Evolutionary conservation across 495 filamentous ascomycete genomes (phyloP).

Genomic region (Penicillium cataractarum): DNA sequence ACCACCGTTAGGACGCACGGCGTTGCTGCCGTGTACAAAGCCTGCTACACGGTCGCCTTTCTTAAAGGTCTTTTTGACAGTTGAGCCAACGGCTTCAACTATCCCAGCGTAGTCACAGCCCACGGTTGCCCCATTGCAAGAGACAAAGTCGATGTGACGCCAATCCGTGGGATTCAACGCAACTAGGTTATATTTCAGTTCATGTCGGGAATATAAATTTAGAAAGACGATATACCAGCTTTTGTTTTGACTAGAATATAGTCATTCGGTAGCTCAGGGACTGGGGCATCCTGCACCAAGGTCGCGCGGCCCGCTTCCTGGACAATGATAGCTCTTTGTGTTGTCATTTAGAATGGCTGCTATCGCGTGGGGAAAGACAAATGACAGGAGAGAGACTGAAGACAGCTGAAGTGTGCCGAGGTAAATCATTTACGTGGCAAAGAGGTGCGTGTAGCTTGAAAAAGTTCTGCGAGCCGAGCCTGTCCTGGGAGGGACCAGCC

Average conservation of each 20-base stretch:
- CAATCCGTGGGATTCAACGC: constrained; percentile 61
- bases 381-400: neutral
- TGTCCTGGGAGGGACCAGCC: neutral
- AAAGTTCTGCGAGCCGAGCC: neutral
- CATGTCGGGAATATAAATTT: neutral
- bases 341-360: constrained; percentile 13
- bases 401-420: neutral
- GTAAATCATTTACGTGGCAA: constrained; percentile 8
- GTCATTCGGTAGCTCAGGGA: constrained; percentile 37
- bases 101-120: constrained; percentile 61
- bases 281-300: constrained; percentile 21
- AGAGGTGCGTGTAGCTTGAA: neutral
- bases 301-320: constrained; percentile 19
- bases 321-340: constrained; percentile 23
- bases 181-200: constrained; percentile 28
- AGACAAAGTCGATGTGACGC: constrained; percentile 48
- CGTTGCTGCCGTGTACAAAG: constrained; percentile 50
- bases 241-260: constrained; percentile 53
- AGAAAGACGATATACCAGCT: constrained; percentile 19
- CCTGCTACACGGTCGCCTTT: constrained; percentile 58
- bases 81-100: constrained; percentile 54
- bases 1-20: constrained; percentile 47
- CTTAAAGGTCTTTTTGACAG: constrained; percentile 37
- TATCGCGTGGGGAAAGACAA: neutral
- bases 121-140: constrained; percentile 37